Conservation (phyloP, 441 rosid genomes). For the Eugenia klotzschiana region DNA sequence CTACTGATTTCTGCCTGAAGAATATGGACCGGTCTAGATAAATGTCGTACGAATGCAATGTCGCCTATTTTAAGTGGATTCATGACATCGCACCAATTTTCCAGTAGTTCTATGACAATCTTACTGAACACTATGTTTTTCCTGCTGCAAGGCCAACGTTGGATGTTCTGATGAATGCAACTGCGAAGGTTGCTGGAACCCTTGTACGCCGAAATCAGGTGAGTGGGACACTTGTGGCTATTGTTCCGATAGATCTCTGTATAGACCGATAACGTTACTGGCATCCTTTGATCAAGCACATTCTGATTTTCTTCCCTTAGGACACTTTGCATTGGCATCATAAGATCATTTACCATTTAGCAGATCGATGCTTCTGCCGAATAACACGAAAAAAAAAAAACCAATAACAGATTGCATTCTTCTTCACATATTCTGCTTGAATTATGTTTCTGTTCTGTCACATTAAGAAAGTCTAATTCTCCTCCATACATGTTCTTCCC, state of each 20-base stretch:
- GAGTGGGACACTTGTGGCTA: neutral
- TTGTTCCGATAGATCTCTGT: neutral
- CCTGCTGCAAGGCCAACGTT: slow-evolving; percentile 19
- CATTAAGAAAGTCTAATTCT: neutral
- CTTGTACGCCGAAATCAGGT: slow-evolving; percentile 33
- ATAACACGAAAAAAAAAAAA: neutral
- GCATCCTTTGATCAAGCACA: neutral
- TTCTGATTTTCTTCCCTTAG: neutral
- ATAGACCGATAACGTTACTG: neutral
- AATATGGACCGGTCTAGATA: neutral
- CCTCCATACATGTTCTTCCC: neutral
- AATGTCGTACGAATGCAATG: neutral
- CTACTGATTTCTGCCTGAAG: neutral
- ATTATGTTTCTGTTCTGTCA: neutral
- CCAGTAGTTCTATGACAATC: neutral
- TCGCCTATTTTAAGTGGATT: neutral
- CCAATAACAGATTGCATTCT: neutral
- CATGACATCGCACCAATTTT: neutral
- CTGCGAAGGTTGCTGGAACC: slow-evolving; percentile 31
- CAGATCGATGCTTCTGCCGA: neutral
- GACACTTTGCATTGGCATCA: neutral
- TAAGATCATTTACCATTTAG: neutral
- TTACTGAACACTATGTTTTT: neutral
- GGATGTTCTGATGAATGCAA: slow-evolving; percentile 46
- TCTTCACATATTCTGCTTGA: neutral